phyloP scores from a whole-genome alignment of 768 basidiomycete species.

The Trametes cingulata region DNA sequence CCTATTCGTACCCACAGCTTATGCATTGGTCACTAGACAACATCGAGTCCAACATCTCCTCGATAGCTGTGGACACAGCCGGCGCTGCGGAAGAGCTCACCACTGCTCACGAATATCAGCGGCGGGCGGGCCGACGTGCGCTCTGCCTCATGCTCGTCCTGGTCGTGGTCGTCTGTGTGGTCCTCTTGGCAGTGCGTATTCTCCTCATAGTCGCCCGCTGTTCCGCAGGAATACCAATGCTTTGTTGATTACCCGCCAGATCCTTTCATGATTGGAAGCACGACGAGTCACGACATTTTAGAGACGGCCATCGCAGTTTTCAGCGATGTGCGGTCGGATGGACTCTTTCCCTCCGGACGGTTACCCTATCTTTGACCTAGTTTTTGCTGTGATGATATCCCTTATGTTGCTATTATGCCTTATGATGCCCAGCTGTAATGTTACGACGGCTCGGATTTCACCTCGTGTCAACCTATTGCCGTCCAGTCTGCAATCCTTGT shows the following conservation, averaged over 20 bases:
- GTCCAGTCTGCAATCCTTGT: no score
- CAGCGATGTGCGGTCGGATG: not conserved
- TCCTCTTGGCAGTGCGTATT: slow-evolving; percentile 84
- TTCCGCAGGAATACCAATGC: slow-evolving; percentile 27
- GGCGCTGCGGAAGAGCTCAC: slow-evolving; percentile 85
- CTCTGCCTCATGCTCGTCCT: slow-evolving; percentile 89
- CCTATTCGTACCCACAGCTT: not conserved
- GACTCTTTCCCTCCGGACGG: slow-evolving; percentile 8
- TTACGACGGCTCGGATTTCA: not conserved
- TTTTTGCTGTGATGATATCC: not conserved
- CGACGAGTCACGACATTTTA: not conserved
- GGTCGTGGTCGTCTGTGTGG: slow-evolving; percentile 81
- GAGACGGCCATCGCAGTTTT: not conserved
- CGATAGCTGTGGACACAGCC: slow-evolving; percentile 78
- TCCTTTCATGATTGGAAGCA: slow-evolving; percentile 28
- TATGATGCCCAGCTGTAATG: not conserved
- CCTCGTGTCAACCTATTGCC: not conserved
- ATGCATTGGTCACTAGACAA: slow-evolving; percentile 59
- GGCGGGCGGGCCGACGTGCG: slow-evolving; percentile 88
- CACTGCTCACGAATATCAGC: slow-evolving; percentile 90
- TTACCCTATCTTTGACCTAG: slow-evolving; percentile 5
- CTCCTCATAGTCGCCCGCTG: slow-evolving; percentile 28
- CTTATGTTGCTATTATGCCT: slow-evolving; percentile 17
- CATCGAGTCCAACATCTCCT: slow-evolving; percentile 91
- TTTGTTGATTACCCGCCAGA: slow-evolving; percentile 27